Evolutionary conservation across 345 rosid genomes (phyloP).

Genomic region (Rhodamnia rubescens): DNA sequence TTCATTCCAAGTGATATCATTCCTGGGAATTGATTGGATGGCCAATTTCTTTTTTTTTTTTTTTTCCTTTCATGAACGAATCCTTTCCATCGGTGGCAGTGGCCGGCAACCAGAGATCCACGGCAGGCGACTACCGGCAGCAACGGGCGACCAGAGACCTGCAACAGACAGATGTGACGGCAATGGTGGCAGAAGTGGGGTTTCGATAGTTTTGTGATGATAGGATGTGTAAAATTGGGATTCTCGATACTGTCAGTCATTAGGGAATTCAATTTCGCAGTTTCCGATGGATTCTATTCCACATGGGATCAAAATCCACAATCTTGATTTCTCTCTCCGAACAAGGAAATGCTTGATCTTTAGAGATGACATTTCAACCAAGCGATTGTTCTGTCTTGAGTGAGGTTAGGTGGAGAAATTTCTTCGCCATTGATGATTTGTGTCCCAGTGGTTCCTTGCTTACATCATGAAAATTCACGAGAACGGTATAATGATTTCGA

Average conservation of each 20-base stretch:
- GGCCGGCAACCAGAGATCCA: not conserved
- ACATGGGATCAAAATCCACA: not conserved
- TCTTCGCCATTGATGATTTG: not conserved
- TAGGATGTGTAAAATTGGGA: not conserved
- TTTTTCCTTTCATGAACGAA: not conserved
- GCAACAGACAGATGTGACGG: not conserved
- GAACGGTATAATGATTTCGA: not conserved
- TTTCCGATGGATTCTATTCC: not conserved
- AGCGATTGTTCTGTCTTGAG: not conserved
- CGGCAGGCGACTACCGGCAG: not conserved
- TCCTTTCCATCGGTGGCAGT: not conserved
- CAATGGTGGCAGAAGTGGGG: not conserved
- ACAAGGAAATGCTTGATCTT: not conserved
- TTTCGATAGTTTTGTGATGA: not conserved
- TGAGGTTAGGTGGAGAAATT: not conserved
- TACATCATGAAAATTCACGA: not conserved
- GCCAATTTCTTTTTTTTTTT: no score
- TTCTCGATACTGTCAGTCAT: not conserved
- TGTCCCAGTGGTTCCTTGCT: not conserved
- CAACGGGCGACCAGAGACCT: not conserved
- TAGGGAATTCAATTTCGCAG: not conserved
- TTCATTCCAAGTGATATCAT: not conserved
- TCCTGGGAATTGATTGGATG: not conserved
- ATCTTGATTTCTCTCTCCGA: not conserved
- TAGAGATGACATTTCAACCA: not conserved